Evolutionary conservation across 805 yeast genomes (phyloP).

Genomic region (Lachancea fermentati): DNA sequence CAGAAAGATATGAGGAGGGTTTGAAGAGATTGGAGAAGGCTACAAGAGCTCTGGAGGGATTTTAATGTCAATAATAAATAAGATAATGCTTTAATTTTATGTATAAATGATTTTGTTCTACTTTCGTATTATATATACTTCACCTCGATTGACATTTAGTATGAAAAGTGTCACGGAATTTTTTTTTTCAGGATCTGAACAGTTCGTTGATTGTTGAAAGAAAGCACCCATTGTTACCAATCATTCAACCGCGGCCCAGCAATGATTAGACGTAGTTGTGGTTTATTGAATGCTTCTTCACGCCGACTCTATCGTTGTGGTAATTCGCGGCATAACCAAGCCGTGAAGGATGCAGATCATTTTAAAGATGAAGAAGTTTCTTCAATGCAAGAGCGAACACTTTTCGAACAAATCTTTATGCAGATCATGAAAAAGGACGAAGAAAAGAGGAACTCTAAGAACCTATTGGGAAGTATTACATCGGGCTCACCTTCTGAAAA

Average conservation of each 20-base stretch:
- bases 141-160: too few relatives aligned
- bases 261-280: not conserved
- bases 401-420: constrained; percentile 25
- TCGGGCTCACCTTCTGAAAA: constrained; percentile 1
- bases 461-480: constrained; percentile 9
- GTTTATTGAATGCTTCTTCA: not conserved
- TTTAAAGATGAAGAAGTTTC: constrained; percentile 18
- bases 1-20: constrained; percentile 74
- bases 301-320: not conserved
- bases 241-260: too few relatives aligned
- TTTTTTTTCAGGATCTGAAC: too few relatives aligned
- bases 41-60: constrained; percentile 82
- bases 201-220: too few relatives aligned
- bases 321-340: not conserved
- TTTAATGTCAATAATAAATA: constrained; percentile 19
- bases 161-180: too few relatives aligned
- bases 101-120: not conserved
- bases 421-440: constrained; percentile 23
- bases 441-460: constrained; percentile 10
- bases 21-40: constrained; percentile 75
- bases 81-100: not conserved
- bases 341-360: constrained; percentile 7
- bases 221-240: too few relatives aligned
- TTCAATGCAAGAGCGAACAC: constrained; percentile 23
- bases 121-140: too few relatives aligned